Evolutionary conservation across 768 basidiomycete genomes (phyloP), one percentile per base, ranked within the genome.

Genomic region (Suillus sp.): DNA sequence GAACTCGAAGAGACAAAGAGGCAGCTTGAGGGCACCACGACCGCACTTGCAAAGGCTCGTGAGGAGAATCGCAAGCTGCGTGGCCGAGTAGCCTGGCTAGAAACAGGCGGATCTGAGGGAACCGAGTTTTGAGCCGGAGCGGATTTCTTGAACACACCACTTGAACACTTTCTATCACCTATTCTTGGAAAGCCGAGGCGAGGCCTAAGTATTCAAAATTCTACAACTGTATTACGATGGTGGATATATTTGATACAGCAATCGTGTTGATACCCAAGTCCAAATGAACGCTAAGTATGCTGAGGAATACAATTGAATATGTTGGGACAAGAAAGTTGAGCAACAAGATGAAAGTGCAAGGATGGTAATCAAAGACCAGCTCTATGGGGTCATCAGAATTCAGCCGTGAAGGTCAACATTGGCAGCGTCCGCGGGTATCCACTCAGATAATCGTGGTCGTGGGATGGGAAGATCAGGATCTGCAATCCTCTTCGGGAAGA

Each of bases 381-480:
- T 30, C 67, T 32, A 75, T 53, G 63, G 62, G 20, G 64, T 67
- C 61, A 62, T 13, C 3, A n/a, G 66, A 4, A 63, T 56, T 62
- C 60, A 25, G 66, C 66, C n/a, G 34, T 73, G 68, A 32, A 71
- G 64, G 30, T 60, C 71, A 63, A 69, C 62, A 40, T 66, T 74
- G 32, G 68, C 61, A 27, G 66, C 74, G 62, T 83, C 80, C 1
- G 84, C 86, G 20, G 77, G 77, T 37, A 86, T 73, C 86, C 86
- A 86, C 67, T 85, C 74, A 5, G 83, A 84, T 43, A 78, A 71
- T 45, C 74, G 74, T 34, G 85, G 82, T 63, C 81, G 78, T 10
- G 85, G 83, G 57, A 89, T 84, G 7, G 87, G 86, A 64, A 80
- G 68, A 71, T 90, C 83, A 50, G 83, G 77, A 67, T 89, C 74